These are phyloP conservation scores for Blastobotrys apis DNA, from an alignment of 1,139 yeast genomes.

Conservation along the genomic window DNA sequence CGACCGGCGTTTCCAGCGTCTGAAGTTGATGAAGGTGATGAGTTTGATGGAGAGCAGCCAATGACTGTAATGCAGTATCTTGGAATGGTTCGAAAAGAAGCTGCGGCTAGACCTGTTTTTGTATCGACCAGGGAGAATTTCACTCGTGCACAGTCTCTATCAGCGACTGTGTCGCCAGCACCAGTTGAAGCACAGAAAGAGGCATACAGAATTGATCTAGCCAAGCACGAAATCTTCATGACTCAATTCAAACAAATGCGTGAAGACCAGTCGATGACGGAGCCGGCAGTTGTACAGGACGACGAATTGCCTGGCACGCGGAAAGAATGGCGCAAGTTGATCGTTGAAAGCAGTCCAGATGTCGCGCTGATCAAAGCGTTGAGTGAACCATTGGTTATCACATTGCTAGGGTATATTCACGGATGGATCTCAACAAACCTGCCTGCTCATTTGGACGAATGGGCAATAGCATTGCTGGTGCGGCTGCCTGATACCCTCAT, in stretches of 20 bases:
- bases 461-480: slow-evolving; percentile 41
- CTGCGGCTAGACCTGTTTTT: slow-evolving; percentile 20
- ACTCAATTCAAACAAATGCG: slow-evolving; percentile 17
- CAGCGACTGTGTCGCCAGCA: background rate
- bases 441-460: slow-evolving; percentile 26
- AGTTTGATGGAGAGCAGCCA: slow-evolving; percentile 14
- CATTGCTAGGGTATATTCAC: slow-evolving; percentile 26
- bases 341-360: slow-evolving; percentile 14
- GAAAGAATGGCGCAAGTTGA: slow-evolving; percentile 25
- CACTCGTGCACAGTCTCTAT: background rate
- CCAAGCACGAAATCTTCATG: slow-evolving; percentile 21
- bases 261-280: slow-evolving; percentile 3
- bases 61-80: slow-evolving; percentile 25
- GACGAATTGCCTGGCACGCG: slow-evolving; percentile 24
- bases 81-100: slow-evolving; percentile 26
- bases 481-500: slow-evolving; percentile 38
- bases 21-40: slow-evolving; percentile 1
- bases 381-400: slow-evolving; percentile 21
- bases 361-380: slow-evolving; percentile 12
- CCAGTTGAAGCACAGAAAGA: background rate
- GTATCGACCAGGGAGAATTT: slow-evolving; percentile 15
- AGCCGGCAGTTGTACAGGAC: background rate
- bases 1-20: slow-evolving; percentile 40
- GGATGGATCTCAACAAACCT: slow-evolving; percentile 29
- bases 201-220: slow-evolving; percentile 5